phyloP scores from a whole-genome alignment of 2,329 filamentous ascomycete species.

The Colletotrichum sp. region DNA sequence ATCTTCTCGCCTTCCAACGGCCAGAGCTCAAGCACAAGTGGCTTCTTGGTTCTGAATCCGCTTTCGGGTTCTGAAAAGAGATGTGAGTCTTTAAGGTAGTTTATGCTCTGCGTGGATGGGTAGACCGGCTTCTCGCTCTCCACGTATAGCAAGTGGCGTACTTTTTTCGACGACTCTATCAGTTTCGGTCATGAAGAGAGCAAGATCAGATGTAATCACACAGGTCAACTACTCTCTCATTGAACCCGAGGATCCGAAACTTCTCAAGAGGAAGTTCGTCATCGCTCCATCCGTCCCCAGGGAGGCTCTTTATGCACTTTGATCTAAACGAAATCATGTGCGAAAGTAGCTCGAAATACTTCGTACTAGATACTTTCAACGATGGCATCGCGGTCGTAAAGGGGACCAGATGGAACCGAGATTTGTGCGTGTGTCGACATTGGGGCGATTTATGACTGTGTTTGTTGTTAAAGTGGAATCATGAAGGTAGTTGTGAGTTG shows the following conservation, averaged over 20 bases:
- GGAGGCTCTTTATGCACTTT: neutral
- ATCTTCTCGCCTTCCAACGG: neutral
- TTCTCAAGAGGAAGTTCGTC: neutral
- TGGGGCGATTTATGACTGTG: neutral
- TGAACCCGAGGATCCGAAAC: neutral
- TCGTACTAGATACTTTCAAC: neutral
- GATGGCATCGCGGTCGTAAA: neutral
- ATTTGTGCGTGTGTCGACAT: neutral
- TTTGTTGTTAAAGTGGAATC: rapidly evolving
- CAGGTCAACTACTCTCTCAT: neutral
- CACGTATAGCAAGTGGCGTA: neutral
- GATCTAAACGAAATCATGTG: neutral
- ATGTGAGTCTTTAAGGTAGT: neutral
- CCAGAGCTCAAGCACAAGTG: neutral
- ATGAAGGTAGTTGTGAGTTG: neutral
- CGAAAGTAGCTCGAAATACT: neutral
- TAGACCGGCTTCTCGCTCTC: neutral
- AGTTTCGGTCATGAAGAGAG: neutral
- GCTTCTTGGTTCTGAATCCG: neutral
- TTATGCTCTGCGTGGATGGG: neutral
- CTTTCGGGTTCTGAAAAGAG: neutral
- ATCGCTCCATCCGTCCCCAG: neutral
- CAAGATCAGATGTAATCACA: neutral
- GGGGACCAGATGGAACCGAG: too few species aligned
- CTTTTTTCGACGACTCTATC: rapidly evolving